Evolutionary conservation across 2,329 filamentous ascomycete species (phyloP).

Genomic region (Eurotiales sp.): DNA sequence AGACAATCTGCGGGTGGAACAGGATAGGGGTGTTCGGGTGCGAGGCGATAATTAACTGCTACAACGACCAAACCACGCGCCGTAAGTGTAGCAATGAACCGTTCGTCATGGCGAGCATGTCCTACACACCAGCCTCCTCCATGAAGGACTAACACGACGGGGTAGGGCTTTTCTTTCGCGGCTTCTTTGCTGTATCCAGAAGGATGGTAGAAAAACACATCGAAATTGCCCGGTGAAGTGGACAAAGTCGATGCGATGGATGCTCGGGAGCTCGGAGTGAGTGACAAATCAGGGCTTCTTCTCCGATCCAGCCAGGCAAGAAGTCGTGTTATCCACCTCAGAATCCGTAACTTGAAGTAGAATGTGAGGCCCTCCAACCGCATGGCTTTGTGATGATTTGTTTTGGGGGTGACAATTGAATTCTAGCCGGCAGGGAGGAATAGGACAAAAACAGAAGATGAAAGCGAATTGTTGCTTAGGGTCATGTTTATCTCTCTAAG

Average conservation of each 20-base stretch:
- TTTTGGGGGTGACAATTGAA: too few relatives aligned
- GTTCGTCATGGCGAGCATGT: conserved; percentile 34
- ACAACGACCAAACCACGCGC: conserved; percentile 20
- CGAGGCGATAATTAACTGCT: background rate
- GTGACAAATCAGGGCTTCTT: background rate
- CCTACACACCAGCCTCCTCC: conserved; percentile 44
- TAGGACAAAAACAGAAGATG: too few relatives aligned
- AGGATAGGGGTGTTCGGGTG: background rate
- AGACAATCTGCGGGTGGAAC: background rate
- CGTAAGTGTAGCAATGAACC: conserved; percentile 30
- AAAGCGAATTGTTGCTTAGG: too few relatives aligned
- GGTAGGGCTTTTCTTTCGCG: background rate
- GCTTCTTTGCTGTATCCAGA: background rate
- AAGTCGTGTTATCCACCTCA: background rate
- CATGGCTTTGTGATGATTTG: background rate
- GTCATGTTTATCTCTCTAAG: too few relatives aligned
- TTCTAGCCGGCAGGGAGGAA: too few relatives aligned
- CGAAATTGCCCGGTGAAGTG: background rate
- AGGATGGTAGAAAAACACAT: background rate
- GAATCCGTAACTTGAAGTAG: background rate
- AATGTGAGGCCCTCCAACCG: background rate
- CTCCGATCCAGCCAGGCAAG: background rate
- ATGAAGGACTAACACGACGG: conserved; percentile 32
- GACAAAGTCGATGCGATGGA: background rate
- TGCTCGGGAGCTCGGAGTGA: background rate